Evolutionary conservation across 768 basidiomycete genomes (phyloP).

Genomic region (Kwoniella dendrophila): DNA sequence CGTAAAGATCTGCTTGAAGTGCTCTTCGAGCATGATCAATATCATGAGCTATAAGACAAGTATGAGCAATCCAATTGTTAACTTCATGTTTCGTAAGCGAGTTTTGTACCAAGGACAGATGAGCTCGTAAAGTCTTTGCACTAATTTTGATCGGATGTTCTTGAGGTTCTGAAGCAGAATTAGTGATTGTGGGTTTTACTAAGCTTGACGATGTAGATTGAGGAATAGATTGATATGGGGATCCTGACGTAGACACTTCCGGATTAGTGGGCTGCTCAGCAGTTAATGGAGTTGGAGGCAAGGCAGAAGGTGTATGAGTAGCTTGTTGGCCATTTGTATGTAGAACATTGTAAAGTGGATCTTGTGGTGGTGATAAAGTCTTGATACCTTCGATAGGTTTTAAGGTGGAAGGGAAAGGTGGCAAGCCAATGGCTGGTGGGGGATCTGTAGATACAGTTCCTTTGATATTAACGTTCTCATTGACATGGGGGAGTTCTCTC

Average conservation of each 20-base stretch:
- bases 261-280: slow-evolving; percentile 18
- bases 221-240: slow-evolving; percentile 4
- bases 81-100: slow-evolving; percentile 35
- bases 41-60: slow-evolving; percentile 44
- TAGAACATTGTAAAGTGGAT: not conserved
- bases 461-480: not conserved
- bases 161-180: slow-evolving; percentile 45
- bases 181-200: slow-evolving; percentile 39
- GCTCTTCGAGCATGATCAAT: slow-evolving; percentile 42
- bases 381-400: slow-evolving; percentile 6
- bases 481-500: not conserved
- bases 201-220: slow-evolving; percentile 8
- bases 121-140: slow-evolving; percentile 28
- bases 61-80: slow-evolving; percentile 49
- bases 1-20: slow-evolving; percentile 43
- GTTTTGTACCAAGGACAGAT: slow-evolving; percentile 30
- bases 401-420: slow-evolving; percentile 29
- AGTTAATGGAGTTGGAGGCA: slow-evolving; percentile 33
- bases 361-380: slow-evolving; percentile 8
- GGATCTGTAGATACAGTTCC: not conserved
- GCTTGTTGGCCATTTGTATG: not conserved
- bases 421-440: slow-evolving; percentile 11
- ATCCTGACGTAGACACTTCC: not conserved
- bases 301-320: slow-evolving; percentile 3
- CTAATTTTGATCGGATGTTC: slow-evolving; percentile 41